Conservation (phyloP, 495 filamentous ascomycete genomes). For the Penicillium manginii region DNA sequence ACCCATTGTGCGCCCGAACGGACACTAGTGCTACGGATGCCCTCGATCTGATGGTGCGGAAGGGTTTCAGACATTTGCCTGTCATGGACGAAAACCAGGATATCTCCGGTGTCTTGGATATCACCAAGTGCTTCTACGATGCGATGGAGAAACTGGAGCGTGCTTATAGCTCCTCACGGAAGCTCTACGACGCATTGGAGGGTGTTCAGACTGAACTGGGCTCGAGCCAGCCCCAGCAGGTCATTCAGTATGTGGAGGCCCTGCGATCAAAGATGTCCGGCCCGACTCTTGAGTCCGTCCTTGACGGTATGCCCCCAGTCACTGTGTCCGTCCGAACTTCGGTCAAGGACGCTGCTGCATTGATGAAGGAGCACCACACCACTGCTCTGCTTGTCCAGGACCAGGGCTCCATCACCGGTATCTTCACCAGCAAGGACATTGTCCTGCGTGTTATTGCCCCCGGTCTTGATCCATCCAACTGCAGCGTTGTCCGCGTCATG, state of each 20-base stretch:
- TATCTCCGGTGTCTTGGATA: slow-evolving; percentile 97
- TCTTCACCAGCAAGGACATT: slow-evolving; percentile 99
- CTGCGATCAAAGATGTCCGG: slow-evolving; percentile 96
- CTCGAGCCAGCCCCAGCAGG: slow-evolving; percentile 94
- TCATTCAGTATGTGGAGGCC: slow-evolving; percentile 98
- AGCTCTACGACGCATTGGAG: slow-evolving; percentile 95
- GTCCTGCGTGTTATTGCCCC: slow-evolving; percentile 97
- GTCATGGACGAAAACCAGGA: slow-evolving; percentile 99
- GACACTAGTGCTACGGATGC: slow-evolving; percentile 98
- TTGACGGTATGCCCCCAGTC: slow-evolving; percentile 87
- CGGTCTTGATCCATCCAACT: slow-evolving; percentile 89
- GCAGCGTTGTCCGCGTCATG: slow-evolving; percentile 98
- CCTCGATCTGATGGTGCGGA: slow-evolving; percentile 95
- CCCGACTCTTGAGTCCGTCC: slow-evolving; percentile 90
- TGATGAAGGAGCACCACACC: slow-evolving; percentile 99
- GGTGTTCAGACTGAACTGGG: slow-evolving; percentile 98
- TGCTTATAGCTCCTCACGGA: slow-evolving; percentile 93
- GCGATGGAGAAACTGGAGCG: slow-evolving; percentile 99
- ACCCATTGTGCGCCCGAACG: slow-evolving; percentile 93
- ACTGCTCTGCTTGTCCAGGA: slow-evolving; percentile 96
- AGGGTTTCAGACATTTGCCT: slow-evolving; percentile 95
- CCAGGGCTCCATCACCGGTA: slow-evolving; percentile 95
- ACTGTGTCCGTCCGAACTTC: slow-evolving; percentile 95
- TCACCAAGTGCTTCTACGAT: slow-evolving; percentile 99
- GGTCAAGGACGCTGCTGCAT: slow-evolving; percentile 87